These are phyloP conservation scores for Amylocystis lapponica DNA, from an alignment of 768 basidiomycete genomes.

Conservation along the genomic window DNA sequence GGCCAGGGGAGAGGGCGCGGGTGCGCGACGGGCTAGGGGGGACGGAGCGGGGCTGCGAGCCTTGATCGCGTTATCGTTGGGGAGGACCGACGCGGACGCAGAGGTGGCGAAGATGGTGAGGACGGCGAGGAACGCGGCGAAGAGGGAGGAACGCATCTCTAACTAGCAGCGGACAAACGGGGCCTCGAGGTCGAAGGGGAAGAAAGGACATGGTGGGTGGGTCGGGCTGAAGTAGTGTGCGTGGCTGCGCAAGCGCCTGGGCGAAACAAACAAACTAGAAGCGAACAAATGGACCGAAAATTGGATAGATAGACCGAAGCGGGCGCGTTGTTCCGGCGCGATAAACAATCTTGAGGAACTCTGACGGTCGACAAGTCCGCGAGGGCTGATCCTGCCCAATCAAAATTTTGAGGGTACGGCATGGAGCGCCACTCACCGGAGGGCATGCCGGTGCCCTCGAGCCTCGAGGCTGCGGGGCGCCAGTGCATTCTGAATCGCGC, in stretches of 20 bases:
- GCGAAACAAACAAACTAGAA: neutral
- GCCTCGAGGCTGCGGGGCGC: no score
- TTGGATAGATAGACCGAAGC: no score
- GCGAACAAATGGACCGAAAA: no score
- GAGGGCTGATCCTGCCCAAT: no score
- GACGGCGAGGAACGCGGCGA: constrained; percentile 6
- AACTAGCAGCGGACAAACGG: neutral
- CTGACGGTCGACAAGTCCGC: no score
- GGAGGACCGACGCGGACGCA: constrained; percentile 6
- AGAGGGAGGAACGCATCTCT: constrained; percentile 11
- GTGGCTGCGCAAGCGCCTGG: neutral
- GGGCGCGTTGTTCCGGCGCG: no score
- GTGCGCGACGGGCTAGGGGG: neutral
- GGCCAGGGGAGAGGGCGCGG: constrained; percentile 4
- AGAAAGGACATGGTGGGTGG: neutral
- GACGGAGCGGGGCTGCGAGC: constrained; percentile 3
- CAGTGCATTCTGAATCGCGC: no score
- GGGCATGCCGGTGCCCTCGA: no score
- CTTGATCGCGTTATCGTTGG: constrained; percentile 1
- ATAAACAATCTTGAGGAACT: no score
- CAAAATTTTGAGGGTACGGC: no score
- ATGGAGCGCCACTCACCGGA: no score
- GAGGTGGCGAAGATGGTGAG: constrained; percentile 5
- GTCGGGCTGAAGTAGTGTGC: neutral
- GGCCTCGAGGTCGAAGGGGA: neutral